Evolutionary conservation across 495 filamentous ascomycete species (phyloP).

Genomic region (Aeminium ludgeri): DNA sequence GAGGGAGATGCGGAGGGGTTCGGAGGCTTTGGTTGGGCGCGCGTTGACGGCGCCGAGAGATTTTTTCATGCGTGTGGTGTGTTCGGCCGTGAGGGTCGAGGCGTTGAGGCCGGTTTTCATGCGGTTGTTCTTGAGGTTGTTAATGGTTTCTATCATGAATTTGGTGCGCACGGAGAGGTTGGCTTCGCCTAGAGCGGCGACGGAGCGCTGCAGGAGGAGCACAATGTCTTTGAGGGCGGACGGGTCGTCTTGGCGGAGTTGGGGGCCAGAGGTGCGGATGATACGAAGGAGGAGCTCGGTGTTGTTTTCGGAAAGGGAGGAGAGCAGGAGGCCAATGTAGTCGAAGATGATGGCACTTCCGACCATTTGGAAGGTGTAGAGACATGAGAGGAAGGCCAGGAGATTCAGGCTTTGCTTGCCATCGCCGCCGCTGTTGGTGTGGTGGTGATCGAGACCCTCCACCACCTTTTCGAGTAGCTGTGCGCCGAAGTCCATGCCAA

Average conservation of each 20-base stretch:
- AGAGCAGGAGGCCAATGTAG: slow-evolving; percentile 63
- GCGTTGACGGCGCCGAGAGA: slow-evolving; percentile 56
- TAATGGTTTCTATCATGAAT: slow-evolving; percentile 97
- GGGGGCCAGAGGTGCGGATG: slow-evolving; percentile 58
- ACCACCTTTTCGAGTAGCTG: slow-evolving; percentile 64
- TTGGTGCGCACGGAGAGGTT: slow-evolving; percentile 75
- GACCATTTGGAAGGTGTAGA: slow-evolving; percentile 85
- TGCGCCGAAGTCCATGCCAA: slow-evolving; percentile 77
- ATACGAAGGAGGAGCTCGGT: slow-evolving; percentile 79
- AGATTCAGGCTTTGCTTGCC: slow-evolving; percentile 63
- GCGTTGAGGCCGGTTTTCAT: slow-evolving; percentile 52
- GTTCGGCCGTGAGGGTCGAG: slow-evolving; percentile 51
- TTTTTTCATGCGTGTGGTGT: slow-evolving; percentile 73
- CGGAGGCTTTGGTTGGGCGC: slow-evolving; percentile 48
- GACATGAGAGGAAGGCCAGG: slow-evolving; percentile 62
- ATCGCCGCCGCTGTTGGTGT: slow-evolving; percentile 20
- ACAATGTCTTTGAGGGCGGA: slow-evolving; percentile 85
- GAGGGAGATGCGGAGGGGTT: slow-evolving; percentile 67
- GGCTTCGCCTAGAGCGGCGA: slow-evolving; percentile 45
- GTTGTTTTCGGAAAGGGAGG: slow-evolving; percentile 66
- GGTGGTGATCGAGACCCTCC: slow-evolving; percentile 45
- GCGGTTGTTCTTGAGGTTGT: slow-evolving; percentile 84
- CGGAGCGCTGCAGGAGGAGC: slow-evolving; percentile 52
- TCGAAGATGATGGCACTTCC: slow-evolving; percentile 74
- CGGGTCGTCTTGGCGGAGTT: slow-evolving; percentile 80